These are phyloP conservation scores for Aspergillus ochraceus DNA, from an alignment of 2,329 filamentous ascomycete species.

Conservation along the genomic window DNA sequence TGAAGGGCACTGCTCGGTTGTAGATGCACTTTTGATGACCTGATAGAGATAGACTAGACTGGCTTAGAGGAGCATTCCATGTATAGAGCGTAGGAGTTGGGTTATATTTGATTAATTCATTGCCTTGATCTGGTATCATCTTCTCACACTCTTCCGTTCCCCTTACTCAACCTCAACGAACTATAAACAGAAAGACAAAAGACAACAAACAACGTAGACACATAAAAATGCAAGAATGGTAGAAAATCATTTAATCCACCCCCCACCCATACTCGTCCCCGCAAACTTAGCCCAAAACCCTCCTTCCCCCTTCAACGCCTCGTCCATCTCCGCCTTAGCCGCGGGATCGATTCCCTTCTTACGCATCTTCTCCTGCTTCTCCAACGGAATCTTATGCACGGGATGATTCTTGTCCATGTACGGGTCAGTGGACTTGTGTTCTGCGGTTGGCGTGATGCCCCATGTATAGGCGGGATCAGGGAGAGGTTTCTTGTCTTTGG, in stretches of 20 bases:
- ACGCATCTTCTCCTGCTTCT: conserved; percentile 45
- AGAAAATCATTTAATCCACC: conserved; percentile 10
- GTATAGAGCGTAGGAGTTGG: not conserved
- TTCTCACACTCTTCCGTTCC: not conserved
- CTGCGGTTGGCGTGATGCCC: not conserved
- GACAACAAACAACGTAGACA: not conserved
- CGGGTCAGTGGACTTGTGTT: not conserved
- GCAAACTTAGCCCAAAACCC: conserved; percentile 20
- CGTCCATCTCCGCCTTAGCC: conserved; percentile 50
- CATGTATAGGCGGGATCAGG: not conserved
- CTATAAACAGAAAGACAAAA: not conserved
- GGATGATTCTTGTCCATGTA: conserved; percentile 1
- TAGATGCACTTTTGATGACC: not conserved
- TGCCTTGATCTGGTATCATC: not conserved
- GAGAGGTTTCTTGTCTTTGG: not conserved
- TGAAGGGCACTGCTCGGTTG: conserved; percentile 8
- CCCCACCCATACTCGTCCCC: conserved; percentile 14
- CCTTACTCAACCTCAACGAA: too few relatives aligned
- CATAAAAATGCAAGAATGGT: not conserved
- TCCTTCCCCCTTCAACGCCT: conserved; percentile 40
- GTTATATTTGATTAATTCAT: not conserved
- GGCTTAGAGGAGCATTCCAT: not conserved
- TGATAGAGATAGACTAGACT: not conserved
- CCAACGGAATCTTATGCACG: conserved; percentile 26
- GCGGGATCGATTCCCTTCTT: conserved; percentile 51